Percentiles rank a stretch among this genome's conserved stretches.
Conservation (phyloP, 108 stramenopile genomes). For the Discostella pseudostelligera region DNA sequence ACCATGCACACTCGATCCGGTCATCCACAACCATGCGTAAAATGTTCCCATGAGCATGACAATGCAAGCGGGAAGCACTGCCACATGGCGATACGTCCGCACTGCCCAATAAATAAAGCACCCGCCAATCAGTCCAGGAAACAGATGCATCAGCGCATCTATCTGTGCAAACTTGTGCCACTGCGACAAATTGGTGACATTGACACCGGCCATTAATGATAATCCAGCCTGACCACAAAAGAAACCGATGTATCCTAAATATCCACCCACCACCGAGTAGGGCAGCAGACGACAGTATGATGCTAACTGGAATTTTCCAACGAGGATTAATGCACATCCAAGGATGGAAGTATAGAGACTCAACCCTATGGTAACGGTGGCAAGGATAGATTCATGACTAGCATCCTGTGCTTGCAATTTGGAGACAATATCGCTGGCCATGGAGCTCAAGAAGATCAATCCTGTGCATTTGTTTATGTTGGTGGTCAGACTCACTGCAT, state of each 20-base stretch:
- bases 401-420: constrained; percentile 36
- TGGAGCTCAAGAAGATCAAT: constrained; percentile 92
- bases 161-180: constrained; percentile 53
- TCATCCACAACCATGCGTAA: constrained; percentile 62
- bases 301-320: constrained; percentile 85
- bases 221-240: constrained; percentile 95
- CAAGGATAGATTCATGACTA: constrained; percentile 64
- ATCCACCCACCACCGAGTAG: constrained; percentile 94
- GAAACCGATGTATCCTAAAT: constrained; percentile 97
- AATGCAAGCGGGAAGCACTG: constrained; percentile 83
- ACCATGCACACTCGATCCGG: constrained; percentile 60
- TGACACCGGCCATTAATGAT: constrained; percentile 66
- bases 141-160: constrained; percentile 47
- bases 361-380: constrained; percentile 78
- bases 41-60: constrained; percentile 69
- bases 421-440: constrained; percentile 77
- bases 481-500: neutral
- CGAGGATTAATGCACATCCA: constrained; percentile 75
- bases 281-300: constrained; percentile 91
- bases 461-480: constrained; percentile 29
- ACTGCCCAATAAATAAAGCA: constrained; percentile 70
- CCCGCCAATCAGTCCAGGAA: constrained; percentile 86
- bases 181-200: constrained; percentile 50
- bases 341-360: constrained; percentile 81
- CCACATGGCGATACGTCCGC: constrained; percentile 71